Conservation (phyloP, 306 rosid species). For the Ochetophila trinervis region DNA sequence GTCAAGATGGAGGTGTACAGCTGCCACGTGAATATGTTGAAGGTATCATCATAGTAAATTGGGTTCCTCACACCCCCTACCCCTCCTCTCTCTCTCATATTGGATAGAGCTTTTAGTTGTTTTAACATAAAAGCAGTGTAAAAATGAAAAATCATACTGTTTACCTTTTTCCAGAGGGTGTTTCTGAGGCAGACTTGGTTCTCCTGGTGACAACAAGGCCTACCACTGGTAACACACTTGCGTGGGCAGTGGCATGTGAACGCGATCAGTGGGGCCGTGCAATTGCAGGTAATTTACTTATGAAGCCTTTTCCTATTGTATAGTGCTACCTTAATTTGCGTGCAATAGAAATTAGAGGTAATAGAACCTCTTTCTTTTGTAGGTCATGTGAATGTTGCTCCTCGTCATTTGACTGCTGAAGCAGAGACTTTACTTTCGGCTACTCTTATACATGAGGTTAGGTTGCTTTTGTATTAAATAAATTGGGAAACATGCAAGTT, state of each 20-base stretch:
- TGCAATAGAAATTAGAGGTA: conserved; percentile 22
- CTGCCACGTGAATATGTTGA: conserved; percentile 90
- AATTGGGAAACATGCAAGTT: conserved; percentile 11
- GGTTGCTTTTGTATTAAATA: conserved; percentile 22
- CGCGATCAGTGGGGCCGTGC: conserved; percentile 99
- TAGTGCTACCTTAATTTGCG: conserved; percentile 16
- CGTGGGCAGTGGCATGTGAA: conserved; percentile 99
- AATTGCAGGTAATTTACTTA: conserved; percentile 69
- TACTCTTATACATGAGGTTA: conserved; percentile 90
- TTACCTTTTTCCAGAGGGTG: conserved; percentile 64
- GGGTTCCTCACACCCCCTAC: too few species aligned
- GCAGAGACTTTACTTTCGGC: conserved; percentile 95
- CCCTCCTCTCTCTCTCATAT: conserved; percentile 9
- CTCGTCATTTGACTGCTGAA: conserved; percentile 98
- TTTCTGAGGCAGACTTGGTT: conserved; percentile 84
- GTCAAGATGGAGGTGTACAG: conserved; percentile 99
- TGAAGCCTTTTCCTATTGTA: conserved; percentile 12
- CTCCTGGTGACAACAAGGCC: conserved; percentile 98
- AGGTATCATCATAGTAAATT: conserved; percentile 44
- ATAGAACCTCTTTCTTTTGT: conserved; percentile 12
- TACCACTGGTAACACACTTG: conserved; percentile 93
- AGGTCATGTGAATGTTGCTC: conserved; percentile 99
- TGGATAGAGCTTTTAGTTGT: not conserved
- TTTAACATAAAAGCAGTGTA: not conserved
- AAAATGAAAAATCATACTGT: not conserved